Conservation (phyloP, 78 protist genomes). For the Planoprotostelium fungivorum region DNA sequence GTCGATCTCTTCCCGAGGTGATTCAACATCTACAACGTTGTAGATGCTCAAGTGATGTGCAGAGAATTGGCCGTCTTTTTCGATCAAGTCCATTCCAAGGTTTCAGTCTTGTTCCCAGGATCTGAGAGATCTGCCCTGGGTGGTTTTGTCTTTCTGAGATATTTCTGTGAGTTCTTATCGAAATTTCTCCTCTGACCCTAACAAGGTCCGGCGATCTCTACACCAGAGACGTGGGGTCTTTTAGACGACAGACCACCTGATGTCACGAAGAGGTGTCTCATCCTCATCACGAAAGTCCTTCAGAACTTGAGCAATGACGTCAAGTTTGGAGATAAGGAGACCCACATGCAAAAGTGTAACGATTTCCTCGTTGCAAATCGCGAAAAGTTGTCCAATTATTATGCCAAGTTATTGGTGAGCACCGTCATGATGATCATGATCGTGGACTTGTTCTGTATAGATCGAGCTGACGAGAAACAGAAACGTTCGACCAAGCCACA, state of each 20-base stretch:
- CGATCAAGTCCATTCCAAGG: neutral
- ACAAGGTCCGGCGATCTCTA: neutral
- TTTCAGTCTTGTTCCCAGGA: neutral
- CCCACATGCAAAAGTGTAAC: slow-evolving; percentile 1
- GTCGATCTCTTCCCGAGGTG: neutral
- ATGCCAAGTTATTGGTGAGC: neutral
- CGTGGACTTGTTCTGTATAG: neutral
- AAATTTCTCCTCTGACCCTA: neutral
- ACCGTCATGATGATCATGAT: too few species aligned
- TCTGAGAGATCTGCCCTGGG: neutral
- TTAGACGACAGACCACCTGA: neutral
- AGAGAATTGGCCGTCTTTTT: neutral
- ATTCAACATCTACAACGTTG: neutral
- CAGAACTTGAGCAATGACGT: slow-evolving; percentile 17
- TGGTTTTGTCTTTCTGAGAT: neutral
- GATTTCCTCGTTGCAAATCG: neutral
- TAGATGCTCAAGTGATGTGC: neutral
- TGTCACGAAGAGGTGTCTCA: neutral
- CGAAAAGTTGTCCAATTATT: neutral
- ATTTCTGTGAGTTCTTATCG: neutral
- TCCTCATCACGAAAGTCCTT: neutral
- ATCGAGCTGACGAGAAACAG: neutral
- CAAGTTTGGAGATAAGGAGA: slow-evolving; percentile 8
- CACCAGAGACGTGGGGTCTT: slow-evolving; percentile 4
- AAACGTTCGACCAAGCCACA: neutral